Evolutionary conservation across 305 asterid genomes (phyloP), one percentile per base, ranked within the genome.

Genomic region (Coffea humblotiana): DNA sequence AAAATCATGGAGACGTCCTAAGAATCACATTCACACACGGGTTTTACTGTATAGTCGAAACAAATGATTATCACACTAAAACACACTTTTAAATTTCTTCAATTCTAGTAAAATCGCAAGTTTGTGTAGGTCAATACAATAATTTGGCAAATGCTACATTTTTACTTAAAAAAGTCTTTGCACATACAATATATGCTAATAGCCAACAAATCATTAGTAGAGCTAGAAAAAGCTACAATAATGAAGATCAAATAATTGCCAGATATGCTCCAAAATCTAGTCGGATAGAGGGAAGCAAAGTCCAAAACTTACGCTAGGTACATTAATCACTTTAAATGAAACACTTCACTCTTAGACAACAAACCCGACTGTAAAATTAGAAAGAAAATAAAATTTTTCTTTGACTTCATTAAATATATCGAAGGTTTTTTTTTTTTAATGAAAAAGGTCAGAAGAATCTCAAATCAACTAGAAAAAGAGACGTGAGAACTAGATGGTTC

Each of bases 1-100:
- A 96, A 88, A 82, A 96, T 92, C 91, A 92, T 86, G 45, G 94
- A 81, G 82, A 96, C 86, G 77, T 92, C 97, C 98, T 96, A 84
- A 16, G 68, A 75, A 87, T 71, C 77, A 84, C 80, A 80, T 79
- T 25, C 49, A 80, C 58, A 79, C 76, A 71, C 63, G 32, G 37
- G 27, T 25, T 76, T 66, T 13, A 16, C 72, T 27, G 48, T 45
- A 63, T 47, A 60, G 29, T 75, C 19, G 58, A 58, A 25, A n/a
- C 32, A 25, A 71, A 79, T 49, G 40, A 71, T 4, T 13, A 15
- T 47, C n/a, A 7, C 13, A 32, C 27, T 19, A 27, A 3, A 2
- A 3, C 15, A 32, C 18, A 68, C 66, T 29, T 2, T 29, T 60
- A 19, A 47, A 40, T 67, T 76, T 7, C 18, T 56, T 47, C 23